Percentiles rank a stretch among this genome's conserved stretches.
phyloP scores from a whole-genome alignment of 2,329 filamentous ascomycete species.

The Ophiocordyceps australis region DNA sequence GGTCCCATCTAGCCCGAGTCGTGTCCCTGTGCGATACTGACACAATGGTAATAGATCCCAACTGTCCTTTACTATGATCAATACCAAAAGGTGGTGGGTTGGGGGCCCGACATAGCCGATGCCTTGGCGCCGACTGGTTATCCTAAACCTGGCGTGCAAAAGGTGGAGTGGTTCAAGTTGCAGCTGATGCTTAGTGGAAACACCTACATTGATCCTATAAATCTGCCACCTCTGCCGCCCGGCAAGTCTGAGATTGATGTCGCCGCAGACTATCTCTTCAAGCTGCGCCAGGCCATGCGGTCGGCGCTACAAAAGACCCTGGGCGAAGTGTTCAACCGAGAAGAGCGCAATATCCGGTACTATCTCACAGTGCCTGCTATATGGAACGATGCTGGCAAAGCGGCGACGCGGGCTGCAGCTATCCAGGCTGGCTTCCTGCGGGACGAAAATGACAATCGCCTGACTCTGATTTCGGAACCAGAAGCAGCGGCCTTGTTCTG shows the following conservation, averaged over 20 bases:
- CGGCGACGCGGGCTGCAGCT: slow-evolving; percentile 83
- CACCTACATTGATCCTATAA: slow-evolving; percentile 98
- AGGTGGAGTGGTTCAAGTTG: slow-evolving; percentile 99
- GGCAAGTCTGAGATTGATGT: slow-evolving; percentile 99
- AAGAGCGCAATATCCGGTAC: slow-evolving; percentile 95
- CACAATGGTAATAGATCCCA: slow-evolving; percentile 57
- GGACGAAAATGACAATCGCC: slow-evolving; percentile 91
- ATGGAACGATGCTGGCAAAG: slow-evolving; percentile 98
- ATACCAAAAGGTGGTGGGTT: slow-evolving; percentile 98
- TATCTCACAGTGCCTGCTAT: slow-evolving; percentile 98
- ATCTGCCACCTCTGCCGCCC: slow-evolving; percentile 87
- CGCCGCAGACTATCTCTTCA: slow-evolving; percentile 97
- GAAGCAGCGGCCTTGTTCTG: slow-evolving; percentile 96
- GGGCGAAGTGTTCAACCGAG: slow-evolving; percentile 92
- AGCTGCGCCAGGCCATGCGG: slow-evolving; percentile 92
- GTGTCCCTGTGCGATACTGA: too few relatives aligned
- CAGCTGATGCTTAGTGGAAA: slow-evolving; percentile 98
- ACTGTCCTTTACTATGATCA: slow-evolving; percentile 99
- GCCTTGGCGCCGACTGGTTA: slow-evolving; percentile 92
- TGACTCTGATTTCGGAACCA: slow-evolving; percentile 89
- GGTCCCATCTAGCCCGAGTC: too few relatives aligned
- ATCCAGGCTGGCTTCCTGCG: slow-evolving; percentile 94
- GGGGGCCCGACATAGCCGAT: slow-evolving; percentile 96
- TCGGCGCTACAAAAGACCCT: slow-evolving; percentile 90
- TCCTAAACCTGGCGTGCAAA: slow-evolving; percentile 93